Evolutionary conservation across 2,329 filamentous ascomycete genomes (phyloP), one percentile per base, ranked within the genome.

Genomic region (Didymella keratinophila): DNA sequence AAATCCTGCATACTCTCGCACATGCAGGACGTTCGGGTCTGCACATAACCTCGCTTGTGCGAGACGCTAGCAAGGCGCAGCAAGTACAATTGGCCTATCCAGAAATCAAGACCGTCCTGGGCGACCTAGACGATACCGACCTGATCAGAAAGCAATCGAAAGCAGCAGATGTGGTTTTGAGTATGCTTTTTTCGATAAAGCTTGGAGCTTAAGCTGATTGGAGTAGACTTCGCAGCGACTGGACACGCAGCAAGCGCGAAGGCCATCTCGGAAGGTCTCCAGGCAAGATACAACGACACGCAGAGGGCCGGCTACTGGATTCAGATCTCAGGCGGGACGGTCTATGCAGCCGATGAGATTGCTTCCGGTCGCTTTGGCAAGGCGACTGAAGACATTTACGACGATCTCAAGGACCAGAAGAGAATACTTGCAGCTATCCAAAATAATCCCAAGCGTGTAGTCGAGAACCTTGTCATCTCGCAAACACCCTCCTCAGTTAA

Each of bases 381-480:
- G 20, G 46, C 53, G n/a, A 58, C 56, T 12, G 46, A 56, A 9
- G 45, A 45, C 12, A 25, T 44, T 5, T 63, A 60, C 32, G 47
- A 63, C 37, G 61, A 63, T 27, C 23, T 56, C 20, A 61, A 61
- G 20, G 54, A 61, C 25, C 43, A 47, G 11, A 36, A 52, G 16
- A 51, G 48, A 14, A 58, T 63, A 11, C 25, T 63, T 10, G 47
- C 53, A 4, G 32, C 36, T 11, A 60, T 65, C 9, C 45, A 47
- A 5, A 46, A 48, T 2, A 61, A 61, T 4, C 34, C 58, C 14
- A 63, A 64, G 32, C 63, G 65, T 14, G 52, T 54, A 1, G 65
- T 68, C 2, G 65, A 68, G 12, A 66, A 66, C 23, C 47, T 61
- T 2, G 52, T 68, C 6, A 30, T 63, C 16, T 56, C 53, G 2